Evolutionary conservation across 306 rosid species (phyloP).

Genomic region (Quillaja saponaria): DNA sequence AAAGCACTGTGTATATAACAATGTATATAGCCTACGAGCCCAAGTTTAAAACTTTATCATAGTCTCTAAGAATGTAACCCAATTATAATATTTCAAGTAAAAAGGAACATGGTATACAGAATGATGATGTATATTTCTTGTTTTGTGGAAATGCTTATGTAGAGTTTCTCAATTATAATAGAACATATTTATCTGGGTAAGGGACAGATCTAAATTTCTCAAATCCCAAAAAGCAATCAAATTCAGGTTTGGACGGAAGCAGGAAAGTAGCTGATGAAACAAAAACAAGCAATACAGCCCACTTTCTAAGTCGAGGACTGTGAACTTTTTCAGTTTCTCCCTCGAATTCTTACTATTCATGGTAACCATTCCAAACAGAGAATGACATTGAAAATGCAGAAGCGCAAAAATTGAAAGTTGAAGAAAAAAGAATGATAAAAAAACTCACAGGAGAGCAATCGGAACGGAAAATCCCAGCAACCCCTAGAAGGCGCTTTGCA

Average conservation of each 20-base stretch:
- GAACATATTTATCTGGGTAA: neutral
- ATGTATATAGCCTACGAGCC: no score
- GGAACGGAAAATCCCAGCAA: constrained; percentile 53
- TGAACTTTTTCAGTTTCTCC: neutral
- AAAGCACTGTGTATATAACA: no score
- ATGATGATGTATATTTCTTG: no score
- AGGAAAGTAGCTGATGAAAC: neutral
- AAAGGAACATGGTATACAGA: neutral
- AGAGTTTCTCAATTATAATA: constrained; percentile 1
- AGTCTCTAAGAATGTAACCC: neutral
- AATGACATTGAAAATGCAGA: neutral
- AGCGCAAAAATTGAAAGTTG: neutral
- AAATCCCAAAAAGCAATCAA: constrained; percentile 7
- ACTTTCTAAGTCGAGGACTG: no score
- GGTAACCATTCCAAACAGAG: constrained; percentile 9
- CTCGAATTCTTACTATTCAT: neutral
- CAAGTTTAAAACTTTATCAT: no score
- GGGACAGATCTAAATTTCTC: constrained; percentile 33
- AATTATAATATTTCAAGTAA: neutral
- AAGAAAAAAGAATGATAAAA: constrained; percentile 2
- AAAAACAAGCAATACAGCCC: neutral
- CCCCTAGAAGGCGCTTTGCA: constrained; percentile 59
- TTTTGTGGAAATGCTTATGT: no score
- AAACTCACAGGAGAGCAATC: constrained; percentile 56
- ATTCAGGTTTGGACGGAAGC: neutral